Conservation (phyloP, 305 asterid genomes). For the Fraxinus sp. region DNA sequence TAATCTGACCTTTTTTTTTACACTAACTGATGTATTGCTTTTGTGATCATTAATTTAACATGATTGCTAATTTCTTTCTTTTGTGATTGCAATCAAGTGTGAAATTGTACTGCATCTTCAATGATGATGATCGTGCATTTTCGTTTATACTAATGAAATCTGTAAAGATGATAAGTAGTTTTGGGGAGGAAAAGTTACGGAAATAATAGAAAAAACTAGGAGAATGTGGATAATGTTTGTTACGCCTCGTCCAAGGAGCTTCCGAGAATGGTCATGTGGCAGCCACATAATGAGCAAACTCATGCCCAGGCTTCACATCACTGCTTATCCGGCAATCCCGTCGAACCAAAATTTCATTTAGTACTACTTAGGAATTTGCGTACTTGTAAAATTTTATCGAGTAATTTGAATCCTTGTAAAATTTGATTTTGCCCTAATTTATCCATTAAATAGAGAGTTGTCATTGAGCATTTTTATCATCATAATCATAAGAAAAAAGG, state of each 20-base stretch:
- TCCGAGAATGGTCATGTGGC: neutral
- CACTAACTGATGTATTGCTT: neutral
- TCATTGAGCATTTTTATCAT: neutral
- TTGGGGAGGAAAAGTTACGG: neutral
- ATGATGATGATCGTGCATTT: neutral
- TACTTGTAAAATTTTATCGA: too few relatives aligned
- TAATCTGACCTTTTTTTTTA: neutral
- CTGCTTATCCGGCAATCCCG: neutral
- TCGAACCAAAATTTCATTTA: too few relatives aligned
- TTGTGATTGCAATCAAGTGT: neutral
- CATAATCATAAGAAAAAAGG: neutral
- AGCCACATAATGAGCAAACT: neutral
- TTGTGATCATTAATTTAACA: neutral
- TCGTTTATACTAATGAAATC: neutral
- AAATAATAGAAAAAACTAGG: neutral
- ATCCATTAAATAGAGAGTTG: neutral
- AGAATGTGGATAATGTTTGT: neutral
- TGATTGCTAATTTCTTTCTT: neutral
- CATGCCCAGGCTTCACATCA: neutral
- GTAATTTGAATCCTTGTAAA: neutral
- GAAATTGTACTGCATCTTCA: neutral
- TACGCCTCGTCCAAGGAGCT: neutral
- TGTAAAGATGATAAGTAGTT: neutral
- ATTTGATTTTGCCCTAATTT: too few relatives aligned
- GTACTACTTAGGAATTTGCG: neutral